Percentiles rank a stretch among this genome's conserved stretches.
Conservation (phyloP, 2,329 filamentous ascomycete species). For the Geosmithia morbida region DNA sequence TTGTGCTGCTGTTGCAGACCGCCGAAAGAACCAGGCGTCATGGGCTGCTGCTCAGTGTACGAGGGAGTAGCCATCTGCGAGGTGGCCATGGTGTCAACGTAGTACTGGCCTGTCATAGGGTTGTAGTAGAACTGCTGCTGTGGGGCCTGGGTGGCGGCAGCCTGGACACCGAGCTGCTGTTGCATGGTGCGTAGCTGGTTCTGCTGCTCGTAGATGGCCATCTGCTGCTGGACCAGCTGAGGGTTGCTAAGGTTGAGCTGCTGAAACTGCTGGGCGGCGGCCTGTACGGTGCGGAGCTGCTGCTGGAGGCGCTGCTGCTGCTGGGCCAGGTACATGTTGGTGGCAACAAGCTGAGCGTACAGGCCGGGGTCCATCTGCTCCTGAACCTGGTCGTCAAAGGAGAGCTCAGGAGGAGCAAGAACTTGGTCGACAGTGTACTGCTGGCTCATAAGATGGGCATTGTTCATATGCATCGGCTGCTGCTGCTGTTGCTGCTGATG, state of each 20-base stretch:
- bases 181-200: slow-evolving; percentile 24
- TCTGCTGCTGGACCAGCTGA: slow-evolving; percentile 30
- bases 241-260: slow-evolving; percentile 52
- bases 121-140: slow-evolving; percentile 72
- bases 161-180: slow-evolving; percentile 21
- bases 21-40: slow-evolving; percentile 12
- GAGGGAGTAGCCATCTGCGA: slow-evolving; percentile 19
- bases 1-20: slow-evolving; percentile 9
- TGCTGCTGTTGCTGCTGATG: slow-evolving; percentile 13
- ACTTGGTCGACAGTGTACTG: slow-evolving; percentile 78
- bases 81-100: slow-evolving; percentile 50
- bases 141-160: slow-evolving; percentile 39
- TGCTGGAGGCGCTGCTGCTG: slow-evolving; percentile 93
- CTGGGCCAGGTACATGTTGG: slow-evolving; percentile 83
- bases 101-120: slow-evolving; percentile 73
- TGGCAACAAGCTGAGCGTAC: slow-evolving; percentile 79
- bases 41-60: slow-evolving; percentile 29
- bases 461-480: slow-evolving; percentile 12
- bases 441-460: slow-evolving; percentile 15
- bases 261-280: slow-evolving; percentile 71
- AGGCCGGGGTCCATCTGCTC: slow-evolving; percentile 71
- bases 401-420: slow-evolving; percentile 67
- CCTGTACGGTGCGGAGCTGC: slow-evolving; percentile 73
- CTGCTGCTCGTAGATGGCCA: slow-evolving; percentile 30
- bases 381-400: slow-evolving; percentile 54